A percentile compares a stretch with the other conserved stretches of the same genome.
Conservation (phyloP, 352 stramenopile genomes). For the Phytophthora syringae region DNA sequence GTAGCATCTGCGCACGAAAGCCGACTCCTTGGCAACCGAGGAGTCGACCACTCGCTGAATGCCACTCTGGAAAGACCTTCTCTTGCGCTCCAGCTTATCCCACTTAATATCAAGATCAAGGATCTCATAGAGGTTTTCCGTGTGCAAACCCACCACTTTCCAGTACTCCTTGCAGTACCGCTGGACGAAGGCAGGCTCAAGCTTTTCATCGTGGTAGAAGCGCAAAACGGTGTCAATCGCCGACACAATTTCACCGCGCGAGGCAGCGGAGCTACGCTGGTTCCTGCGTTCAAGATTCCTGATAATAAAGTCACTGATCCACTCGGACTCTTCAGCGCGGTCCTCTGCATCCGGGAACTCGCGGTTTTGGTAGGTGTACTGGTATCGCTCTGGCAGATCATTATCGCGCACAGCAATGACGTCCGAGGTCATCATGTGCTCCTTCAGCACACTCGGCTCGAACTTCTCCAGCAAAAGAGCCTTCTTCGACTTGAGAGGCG, state of each 20-base stretch:
- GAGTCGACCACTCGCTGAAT: slow-evolving; percentile 74
- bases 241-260: slow-evolving; percentile 84
- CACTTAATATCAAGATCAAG: slow-evolving; percentile 88
- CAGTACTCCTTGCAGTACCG: slow-evolving; percentile 93
- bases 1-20: slow-evolving; percentile 86
- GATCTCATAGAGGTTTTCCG: slow-evolving; percentile 86
- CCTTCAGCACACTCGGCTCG: slow-evolving; percentile 85
- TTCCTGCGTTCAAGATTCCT: slow-evolving; percentile 74
- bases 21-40: slow-evolving; percentile 74
- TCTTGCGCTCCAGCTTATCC: slow-evolving; percentile 89
- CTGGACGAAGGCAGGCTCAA: slow-evolving; percentile 89
- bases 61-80: slow-evolving; percentile 73
- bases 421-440: slow-evolving; percentile 91
- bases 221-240: slow-evolving; percentile 89
- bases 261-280: slow-evolving; percentile 56
- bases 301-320: slow-evolving; percentile 89
- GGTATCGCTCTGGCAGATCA: slow-evolving; percentile 84
- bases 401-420: slow-evolving; percentile 80
- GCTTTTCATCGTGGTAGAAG: slow-evolving; percentile 91
- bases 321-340: slow-evolving; percentile 87
- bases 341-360: slow-evolving; percentile 86
- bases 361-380: slow-evolving; percentile 73
- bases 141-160: slow-evolving; percentile 86
- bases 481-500: slow-evolving; percentile 76
- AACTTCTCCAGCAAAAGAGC: slow-evolving; percentile 89